A percentile compares a stretch with the other conserved stretches of the same genome.
phyloP scores from a whole-genome alignment of 768 basidiomycete genomes.

The Tephrocybe sp. region DNA sequence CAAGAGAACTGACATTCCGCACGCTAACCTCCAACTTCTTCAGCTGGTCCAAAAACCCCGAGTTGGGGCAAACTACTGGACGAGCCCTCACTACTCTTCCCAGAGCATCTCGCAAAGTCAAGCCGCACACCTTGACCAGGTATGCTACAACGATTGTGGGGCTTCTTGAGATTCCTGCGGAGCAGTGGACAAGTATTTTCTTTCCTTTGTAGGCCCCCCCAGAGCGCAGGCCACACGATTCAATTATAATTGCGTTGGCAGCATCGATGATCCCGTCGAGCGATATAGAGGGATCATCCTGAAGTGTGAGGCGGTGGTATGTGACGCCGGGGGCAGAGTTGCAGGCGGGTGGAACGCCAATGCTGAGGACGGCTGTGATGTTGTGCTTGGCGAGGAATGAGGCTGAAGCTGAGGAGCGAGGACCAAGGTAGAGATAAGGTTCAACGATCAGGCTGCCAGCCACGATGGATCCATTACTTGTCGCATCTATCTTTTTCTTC shows the following conservation, averaged over 20 bases:
- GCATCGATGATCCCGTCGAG: conserved; percentile 24
- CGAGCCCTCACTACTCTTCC: conserved; percentile 31
- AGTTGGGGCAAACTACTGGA: conserved; percentile 38
- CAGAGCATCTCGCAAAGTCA: conserved; percentile 37
- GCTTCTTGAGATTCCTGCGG: conserved; percentile 44
- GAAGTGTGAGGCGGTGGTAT: conserved; percentile 38
- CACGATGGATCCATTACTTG: neutral
- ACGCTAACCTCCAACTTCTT: conserved; percentile 32
- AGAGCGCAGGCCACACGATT: conserved; percentile 14
- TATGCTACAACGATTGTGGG: conserved; percentile 41
- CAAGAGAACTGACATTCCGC: conserved; percentile 26
- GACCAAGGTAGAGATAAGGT: conserved; percentile 38
- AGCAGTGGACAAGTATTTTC: conserved; percentile 42
- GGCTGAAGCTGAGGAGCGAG: conserved; percentile 34
- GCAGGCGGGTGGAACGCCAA: conserved; percentile 31
- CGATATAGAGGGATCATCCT: conserved; percentile 29
- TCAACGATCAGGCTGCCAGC: conserved; percentile 14
- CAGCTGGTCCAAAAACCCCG: conserved; percentile 41
- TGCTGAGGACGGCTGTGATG: conserved; percentile 41
- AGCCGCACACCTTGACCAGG: conserved; percentile 32
- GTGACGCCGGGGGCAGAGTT: conserved; percentile 25
- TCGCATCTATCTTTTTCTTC: neutral
- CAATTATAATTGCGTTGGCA: conserved; percentile 29
- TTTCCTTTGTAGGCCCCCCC: conserved; percentile 9
- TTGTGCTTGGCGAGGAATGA: conserved; percentile 29